phyloP scores from a whole-genome alignment of 306 rosid genomes.

The Castanea crenata region DNA sequence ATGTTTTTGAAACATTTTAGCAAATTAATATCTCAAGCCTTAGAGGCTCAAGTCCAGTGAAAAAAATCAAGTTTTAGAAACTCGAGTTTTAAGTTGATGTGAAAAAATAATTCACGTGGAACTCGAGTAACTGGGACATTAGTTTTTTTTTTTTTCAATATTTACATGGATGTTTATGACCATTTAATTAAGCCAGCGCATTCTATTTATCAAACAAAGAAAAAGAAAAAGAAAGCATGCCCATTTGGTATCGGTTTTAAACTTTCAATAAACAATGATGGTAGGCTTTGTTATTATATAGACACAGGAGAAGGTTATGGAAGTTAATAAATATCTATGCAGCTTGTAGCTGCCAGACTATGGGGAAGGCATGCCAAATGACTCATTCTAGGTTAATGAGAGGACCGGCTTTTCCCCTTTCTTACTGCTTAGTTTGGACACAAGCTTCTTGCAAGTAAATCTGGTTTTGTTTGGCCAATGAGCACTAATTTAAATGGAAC shows the following conservation, averaged over 20 bases:
- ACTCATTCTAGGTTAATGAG: background rate
- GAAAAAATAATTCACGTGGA: too few relatives aligned
- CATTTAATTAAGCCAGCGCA: background rate
- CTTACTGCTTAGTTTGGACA: background rate
- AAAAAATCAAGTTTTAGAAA: too few relatives aligned
- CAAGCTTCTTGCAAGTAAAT: background rate
- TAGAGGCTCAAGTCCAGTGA: too few relatives aligned
- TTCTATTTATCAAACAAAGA: too few relatives aligned
- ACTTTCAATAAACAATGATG: background rate
- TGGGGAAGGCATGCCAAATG: background rate
- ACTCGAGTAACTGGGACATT: background rate
- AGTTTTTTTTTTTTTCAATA: background rate
- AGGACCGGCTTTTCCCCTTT: background rate
- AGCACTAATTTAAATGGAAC: too few relatives aligned
- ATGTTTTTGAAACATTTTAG: too few relatives aligned
- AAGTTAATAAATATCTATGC: background rate
- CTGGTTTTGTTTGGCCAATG: too few relatives aligned
- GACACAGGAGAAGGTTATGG: background rate
- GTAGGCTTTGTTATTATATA: background rate
- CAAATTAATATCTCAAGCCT: too few relatives aligned
- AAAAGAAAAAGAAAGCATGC: too few relatives aligned
- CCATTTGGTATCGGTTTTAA: background rate
- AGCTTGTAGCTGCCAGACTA: background rate
- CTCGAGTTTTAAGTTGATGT: rapidly evolving
- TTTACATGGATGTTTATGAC: background rate